Conservation (phyloP, 352 stramenopile genomes). For the Saprolegnia diclina region DNA sequence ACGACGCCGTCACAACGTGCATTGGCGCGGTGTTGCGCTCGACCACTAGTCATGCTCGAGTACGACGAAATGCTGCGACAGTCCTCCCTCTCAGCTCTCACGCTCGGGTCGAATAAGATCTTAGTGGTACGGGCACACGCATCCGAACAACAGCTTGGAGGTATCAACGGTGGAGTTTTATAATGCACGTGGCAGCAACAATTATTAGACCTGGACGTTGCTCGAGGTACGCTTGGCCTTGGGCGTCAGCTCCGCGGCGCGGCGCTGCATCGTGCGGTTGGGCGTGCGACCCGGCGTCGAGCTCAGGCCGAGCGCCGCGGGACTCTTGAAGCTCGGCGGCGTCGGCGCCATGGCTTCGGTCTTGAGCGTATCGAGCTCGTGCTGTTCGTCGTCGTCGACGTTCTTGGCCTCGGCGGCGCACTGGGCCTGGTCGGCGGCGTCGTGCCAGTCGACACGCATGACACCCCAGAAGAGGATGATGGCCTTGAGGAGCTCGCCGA, state of each 20-base stretch:
- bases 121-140: too few relatives aligned
- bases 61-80: too few relatives aligned
- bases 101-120: not conserved
- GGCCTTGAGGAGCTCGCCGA: conserved; percentile 44
- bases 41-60: too few relatives aligned
- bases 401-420: conserved; percentile 34
- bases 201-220: conserved; percentile 3
- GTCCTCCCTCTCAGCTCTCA: too few relatives aligned
- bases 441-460: conserved; percentile 42
- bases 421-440: conserved; percentile 35
- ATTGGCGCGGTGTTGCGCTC: too few relatives aligned
- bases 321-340: conserved; percentile 19
- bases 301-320: not conserved
- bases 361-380: conserved; percentile 26
- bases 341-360: conserved; percentile 12
- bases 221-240: conserved; percentile 16
- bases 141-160: not conserved
- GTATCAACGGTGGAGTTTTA: not conserved
- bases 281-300: conserved; percentile 15
- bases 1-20: too few relatives aligned
- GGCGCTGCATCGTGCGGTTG: conserved; percentile 8
- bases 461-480: conserved; percentile 43
- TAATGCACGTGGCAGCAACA: not conserved
- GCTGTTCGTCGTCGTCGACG: conserved; percentile 29
- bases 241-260: not conserved